These are phyloP conservation scores for Lippia alba DNA, from an alignment of 305 asterid genomes.

Conservation along the genomic window DNA sequence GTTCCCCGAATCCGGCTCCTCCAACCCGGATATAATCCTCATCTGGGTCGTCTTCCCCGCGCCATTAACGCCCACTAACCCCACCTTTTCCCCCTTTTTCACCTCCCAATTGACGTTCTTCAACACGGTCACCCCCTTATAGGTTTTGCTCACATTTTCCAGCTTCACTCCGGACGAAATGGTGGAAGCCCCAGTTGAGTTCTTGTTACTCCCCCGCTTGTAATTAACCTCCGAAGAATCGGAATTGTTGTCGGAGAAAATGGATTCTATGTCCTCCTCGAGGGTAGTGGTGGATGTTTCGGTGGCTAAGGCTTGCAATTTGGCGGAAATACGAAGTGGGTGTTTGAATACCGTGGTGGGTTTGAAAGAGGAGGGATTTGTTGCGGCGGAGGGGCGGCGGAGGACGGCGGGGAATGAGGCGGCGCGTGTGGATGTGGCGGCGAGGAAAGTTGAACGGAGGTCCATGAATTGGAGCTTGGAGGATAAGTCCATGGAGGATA, in stretches of 20 bases:
- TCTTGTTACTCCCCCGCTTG: conserved; percentile 53
- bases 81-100: conserved; percentile 91
- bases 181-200: conserved; percentile 68
- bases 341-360: conserved; percentile 33
- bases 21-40: conserved; percentile 89
- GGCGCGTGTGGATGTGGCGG: conserved; percentile 54
- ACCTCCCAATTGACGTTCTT: conserved; percentile 93
- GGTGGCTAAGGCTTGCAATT: conserved; percentile 70
- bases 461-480: conserved; percentile 65
- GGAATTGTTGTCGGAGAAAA: conserved; percentile 53
- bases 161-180: conserved; percentile 88
- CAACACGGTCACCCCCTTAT: conserved; percentile 85
- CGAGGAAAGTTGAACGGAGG: conserved; percentile 70
- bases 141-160: conserved; percentile 81
- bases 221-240: conserved; percentile 44
- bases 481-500: conserved; percentile 63
- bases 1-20: conserved; percentile 90
- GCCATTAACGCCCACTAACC: conserved; percentile 95
- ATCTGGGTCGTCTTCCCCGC: conserved; percentile 98
- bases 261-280: conserved; percentile 69
- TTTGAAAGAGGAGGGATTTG: conserved; percentile 41
- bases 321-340: conserved; percentile 49
- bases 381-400: conserved; percentile 39
- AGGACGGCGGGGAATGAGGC: conserved; percentile 45
- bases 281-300: conserved; percentile 56